Base-by-base conservation (phyloP, 805 yeast genomes). In the Tetrapisispora iriomotensis region DNA sequence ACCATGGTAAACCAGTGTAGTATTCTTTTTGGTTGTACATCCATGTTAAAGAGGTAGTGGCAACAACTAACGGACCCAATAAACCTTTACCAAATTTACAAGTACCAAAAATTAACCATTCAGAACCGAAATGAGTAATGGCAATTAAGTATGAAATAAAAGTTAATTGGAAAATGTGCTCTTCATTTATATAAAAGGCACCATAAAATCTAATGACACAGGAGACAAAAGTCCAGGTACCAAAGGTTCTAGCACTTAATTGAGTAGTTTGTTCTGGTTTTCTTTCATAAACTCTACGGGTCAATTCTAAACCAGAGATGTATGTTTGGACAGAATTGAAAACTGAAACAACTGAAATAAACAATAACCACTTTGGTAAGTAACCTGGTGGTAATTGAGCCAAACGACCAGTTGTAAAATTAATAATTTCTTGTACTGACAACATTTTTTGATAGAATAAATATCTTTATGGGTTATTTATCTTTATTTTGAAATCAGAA, bases 181-280 rank as follows among this genome's bases (percentile, higher is more conserved):
- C 75, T 49, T 79, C 77, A 39, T 68, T 67, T 42, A 83, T 66
- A 56, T 82, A 67, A 62, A 81, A 82, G 12, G 97, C 94, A 40
- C 94, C 95, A 59, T 83, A 86, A 47, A 79, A 71, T 56, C 98
- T 76, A 35, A 92, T 79, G 23, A 90, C 68, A 2, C 95, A 75
- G 2, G 95, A 79, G 50, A 88, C 71, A 29, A 88, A 67, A 0
- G 98, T 92, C 98, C 98, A 92, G 0, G 98, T 92, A 25, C 98
- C 98, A 60, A 92, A 92, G 0, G 98, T 90, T 53, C 98, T 75
- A n/a, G 96, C 95, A 50, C 92, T 77, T 48, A 92, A 68, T 12
- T 65, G 60, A 1, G 77, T 74, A 20, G 79, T 81, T 57, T 82
- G 74, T 6, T 56, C 47, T 13, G 88, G 86, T 34, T 72, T 62